Evolutionary conservation across 768 basidiomycete genomes (phyloP), one percentile per base, ranked within the genome.

Genomic region (Omphalotus guepiniiformis): DNA sequence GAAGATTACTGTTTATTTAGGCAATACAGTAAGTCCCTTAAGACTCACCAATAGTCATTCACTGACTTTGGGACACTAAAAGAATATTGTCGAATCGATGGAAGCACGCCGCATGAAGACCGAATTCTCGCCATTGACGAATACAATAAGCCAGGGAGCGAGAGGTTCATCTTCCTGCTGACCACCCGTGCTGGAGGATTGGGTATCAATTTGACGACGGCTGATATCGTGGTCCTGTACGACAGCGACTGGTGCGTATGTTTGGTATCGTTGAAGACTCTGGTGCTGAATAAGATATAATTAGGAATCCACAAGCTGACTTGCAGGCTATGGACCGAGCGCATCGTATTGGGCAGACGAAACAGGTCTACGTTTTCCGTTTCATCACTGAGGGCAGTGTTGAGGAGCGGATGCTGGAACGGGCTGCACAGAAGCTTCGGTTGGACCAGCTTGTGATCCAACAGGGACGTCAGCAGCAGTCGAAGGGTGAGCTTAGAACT

Each of bases 301-400:
- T 16, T 54, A 92, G 88, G 93, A 99, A 98, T 64, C 95, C 96
- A 1, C 96, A 99, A 69, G 96, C 95, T 2, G 96, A 99, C 71
- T 67, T 99, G 38, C 96, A 99, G 63, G 96, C 96, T 4, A 97
- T 96, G 95, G 93, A 98, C 60, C 88, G 93, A 48, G 94, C 94
- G 0, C 93, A 95, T 69, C 88, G 93, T 48, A 95, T 95, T 52
- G 93, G 93, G 3, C 93, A 97, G 68, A 95, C 90, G 37, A 97
- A 95, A 68, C 93, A 97, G 65, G 94, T 96, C 16, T 94, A 93
- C 58, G 94, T 96, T 4, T 98, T 91, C 73, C 73, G 94, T n/a
- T 95, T 96, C 64, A 86, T 96, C 57, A 95, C 94, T 0, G 91
- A 95, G 68, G 89, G 88, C 39, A 93, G 91, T 48, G 94, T 96